Evolutionary conservation across 2,329 filamentous ascomycete species (phyloP), one percentile per base, ranked within the genome.

Genomic region (Daldinia eschscholtzii): DNA sequence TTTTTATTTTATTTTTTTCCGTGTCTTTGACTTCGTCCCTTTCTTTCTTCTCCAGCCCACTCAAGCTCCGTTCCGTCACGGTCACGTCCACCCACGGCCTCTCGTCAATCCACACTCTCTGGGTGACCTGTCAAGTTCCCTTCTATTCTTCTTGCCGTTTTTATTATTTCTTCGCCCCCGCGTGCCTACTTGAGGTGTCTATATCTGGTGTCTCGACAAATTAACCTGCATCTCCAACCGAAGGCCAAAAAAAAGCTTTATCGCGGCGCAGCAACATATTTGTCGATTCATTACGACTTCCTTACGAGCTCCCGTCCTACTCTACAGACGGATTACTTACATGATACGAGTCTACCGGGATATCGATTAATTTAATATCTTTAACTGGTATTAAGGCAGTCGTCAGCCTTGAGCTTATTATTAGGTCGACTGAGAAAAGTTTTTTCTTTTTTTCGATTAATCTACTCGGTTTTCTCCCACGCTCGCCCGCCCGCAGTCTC

Each of bases 81-180:
- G 75, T 74, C 75, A 76, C 74, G 76, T 76, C 72, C 68, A 68
- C 74, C 74, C 75, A 74, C 73, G 70, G 67, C 74, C 74, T 71
- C 63, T 66, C 61, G 76, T 74, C 75, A 77, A 77, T 76, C 64
- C 57, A 59, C 69, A 70, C 61, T 50, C 71, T 74, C 72, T 76
- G 75, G 75, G 75, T 76, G 73, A 74, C 75, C 73, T 74, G 75
- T 70, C 73, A 64, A 74, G 60, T 67, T 77, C 70, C 74, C 74
- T 67, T 74, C 69, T 61, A 72, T 76, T 75, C 70, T 75, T 76
- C 73, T 74, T 71, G 74, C 68, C 74, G 73, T 70, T 70, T 73
- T 68, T 63, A 55, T 46, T 53, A 64, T 61, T 39, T 57, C 63
- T 65, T 71, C 64, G 59, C 58, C 59, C 62, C 58, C 58, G 59